phyloP scores from a whole-genome alignment of 768 basidiomycete species.

The Mycena sanguinolenta region DNA sequence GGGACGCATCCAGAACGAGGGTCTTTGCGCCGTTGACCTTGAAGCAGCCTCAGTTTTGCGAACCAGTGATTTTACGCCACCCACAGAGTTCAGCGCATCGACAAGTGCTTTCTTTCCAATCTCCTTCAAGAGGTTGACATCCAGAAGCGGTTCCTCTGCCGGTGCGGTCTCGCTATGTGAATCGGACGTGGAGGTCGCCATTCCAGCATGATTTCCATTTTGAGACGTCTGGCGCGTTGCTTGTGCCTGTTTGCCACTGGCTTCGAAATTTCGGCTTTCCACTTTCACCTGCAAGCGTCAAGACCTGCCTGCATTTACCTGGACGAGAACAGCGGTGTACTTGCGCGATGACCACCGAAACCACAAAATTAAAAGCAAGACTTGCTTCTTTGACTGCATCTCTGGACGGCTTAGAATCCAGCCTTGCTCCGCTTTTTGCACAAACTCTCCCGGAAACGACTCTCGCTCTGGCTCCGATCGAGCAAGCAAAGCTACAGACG shows the following conservation, averaged over 20 bases:
- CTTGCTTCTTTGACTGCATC: constrained; percentile 66
- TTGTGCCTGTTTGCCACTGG: background rate
- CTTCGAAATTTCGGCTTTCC: background rate
- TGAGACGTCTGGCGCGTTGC: background rate
- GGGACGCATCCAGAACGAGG: constrained; percentile 88
- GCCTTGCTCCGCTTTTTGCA: constrained; percentile 75
- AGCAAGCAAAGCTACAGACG: constrained; percentile 87
- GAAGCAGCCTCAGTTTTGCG: constrained; percentile 14
- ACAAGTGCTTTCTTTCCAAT: constrained; percentile 85
- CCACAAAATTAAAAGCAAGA: constrained; percentile 58
- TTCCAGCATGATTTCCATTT: constrained; percentile 4
- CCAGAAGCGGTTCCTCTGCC: constrained; percentile 58
- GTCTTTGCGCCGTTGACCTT: constrained; percentile 96
- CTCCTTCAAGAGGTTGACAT: constrained; percentile 80
- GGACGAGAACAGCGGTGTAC: background rate
- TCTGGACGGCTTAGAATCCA: constrained; percentile 77
- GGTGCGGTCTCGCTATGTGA: constrained; percentile 49
- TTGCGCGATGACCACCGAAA: constrained; percentile 59
- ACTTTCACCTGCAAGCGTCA: background rate
- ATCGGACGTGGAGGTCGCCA: constrained; percentile 50
- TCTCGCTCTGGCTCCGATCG: constrained; percentile 74
- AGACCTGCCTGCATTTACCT: background rate
- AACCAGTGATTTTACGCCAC: constrained; percentile 35
- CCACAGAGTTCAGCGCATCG: constrained; percentile 86
- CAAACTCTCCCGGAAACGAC: constrained; percentile 78